Evolutionary conservation across 768 basidiomycete species (phyloP), one percentile per base, ranked within the genome.

Genomic region (Auriculariales sp.): DNA sequence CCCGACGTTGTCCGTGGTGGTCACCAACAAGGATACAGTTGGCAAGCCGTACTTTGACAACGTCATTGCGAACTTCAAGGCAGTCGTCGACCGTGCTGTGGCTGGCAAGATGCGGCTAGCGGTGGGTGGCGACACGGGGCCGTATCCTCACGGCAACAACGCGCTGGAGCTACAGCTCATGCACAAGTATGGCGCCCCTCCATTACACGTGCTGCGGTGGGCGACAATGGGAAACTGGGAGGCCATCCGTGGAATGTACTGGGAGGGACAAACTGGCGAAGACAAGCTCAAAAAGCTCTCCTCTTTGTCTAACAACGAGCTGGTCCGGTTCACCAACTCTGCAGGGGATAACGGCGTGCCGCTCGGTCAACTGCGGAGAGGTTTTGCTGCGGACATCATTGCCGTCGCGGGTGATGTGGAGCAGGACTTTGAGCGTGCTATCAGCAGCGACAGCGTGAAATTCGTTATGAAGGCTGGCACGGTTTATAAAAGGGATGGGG

Each of bases 121-220:
- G 5, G 75, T 74, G 57, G 79, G 79, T 5, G 78, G 79, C 1
- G 78, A 82, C 60, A 82, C 79, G 2, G 80, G 79, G 7, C 71
- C 72, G 2, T 82, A 81, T 59, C 55, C 71, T 15, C 80, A 80
- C 56, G 79, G 78, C 1, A 63, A 69, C 53, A 82, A 82, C 56
- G 69, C 74, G 25, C 61, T 74, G 34, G 80, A 82, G 66, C 64
- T 82, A 68, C 64, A 71, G 55, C 59, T 80, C 28, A 81, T 81
- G 81, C 71, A 72, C 12, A 56, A 60, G 25, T 64, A 78, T 1
- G 79, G 79, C 1, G 77, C 74, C 19, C 61, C 65, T 24, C 75
- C 73, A 73, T 59, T 62, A 29, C 64, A 65, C 48, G 73, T 81
- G 14, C 60, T 83, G 28, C 64, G 64, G n/a, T 78, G 77, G 75